Evolutionary conservation across 768 basidiomycete species (phyloP), one percentile per base, ranked within the genome.

Genomic region (Boletales sp.): DNA sequence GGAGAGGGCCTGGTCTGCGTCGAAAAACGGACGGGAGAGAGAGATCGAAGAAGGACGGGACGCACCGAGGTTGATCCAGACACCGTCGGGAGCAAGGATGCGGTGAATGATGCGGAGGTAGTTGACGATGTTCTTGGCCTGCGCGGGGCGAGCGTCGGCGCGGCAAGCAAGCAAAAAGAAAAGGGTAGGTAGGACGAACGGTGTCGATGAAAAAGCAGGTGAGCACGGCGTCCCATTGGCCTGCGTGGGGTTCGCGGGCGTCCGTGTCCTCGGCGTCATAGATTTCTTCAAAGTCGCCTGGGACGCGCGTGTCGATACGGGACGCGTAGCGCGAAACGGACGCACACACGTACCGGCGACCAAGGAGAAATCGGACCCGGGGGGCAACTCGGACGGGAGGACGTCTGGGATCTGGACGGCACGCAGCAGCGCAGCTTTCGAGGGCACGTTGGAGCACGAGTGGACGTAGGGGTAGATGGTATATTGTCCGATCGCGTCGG

Each of bases 151-250:
- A 6, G 7, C 25, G 25, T 28, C 6, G 25, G 25, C 25, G 25
- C 5, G 21, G 25, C 5, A 5, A 5, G 25, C 25, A 28, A 28
- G 25, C 25, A 28, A 28, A 28, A 28, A 28, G 6, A 28, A 28
- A 6, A 6, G 7, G 25, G 25, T 28, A 28, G 25, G 7, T 5
- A 4, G 38, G n/a, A 43, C 32, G 25, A 19, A 36, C 17, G 19
- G 94, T 96, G 62, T 99, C 94, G 44, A 98, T 86, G 74, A 97
- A 98, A 77, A 97, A 98, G 64, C 93, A 97, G 2, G 94, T 97
- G 56, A 96, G 67, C 8, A 98, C 78, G 0, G 88, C 89, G 56
- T 95, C 84, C 92, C 92, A 98, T 57, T 81, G 68, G 12, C 87
- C 90, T 3, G 79, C 72, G 44, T 92, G 89, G 5, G 85, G 82